A percentile compares a stretch with the other conserved stretches of the same genome.
These are phyloP conservation scores for Cladochytrium replicatum DNA, from an alignment of 192 early-diverging fungal species.

Conservation along the genomic window DNA sequence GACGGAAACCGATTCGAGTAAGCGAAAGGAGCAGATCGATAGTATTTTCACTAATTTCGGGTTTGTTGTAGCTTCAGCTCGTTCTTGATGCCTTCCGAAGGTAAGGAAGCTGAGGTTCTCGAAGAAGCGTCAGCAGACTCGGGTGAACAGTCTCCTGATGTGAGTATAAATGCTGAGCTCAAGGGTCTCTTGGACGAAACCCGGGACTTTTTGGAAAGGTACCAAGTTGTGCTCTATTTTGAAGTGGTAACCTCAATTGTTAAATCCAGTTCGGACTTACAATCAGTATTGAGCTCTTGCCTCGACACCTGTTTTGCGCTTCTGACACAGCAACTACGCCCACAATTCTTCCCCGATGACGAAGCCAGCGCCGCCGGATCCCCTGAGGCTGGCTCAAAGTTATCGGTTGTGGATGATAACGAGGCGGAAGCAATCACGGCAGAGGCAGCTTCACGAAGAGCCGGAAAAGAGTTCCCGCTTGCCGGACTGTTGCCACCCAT, in stretches of 20 bases:
- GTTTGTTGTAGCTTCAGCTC: conserved; percentile 32
- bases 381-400: neutral
- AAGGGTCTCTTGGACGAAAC: conserved; percentile 73
- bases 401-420: neutral
- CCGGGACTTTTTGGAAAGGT: conserved; percentile 80
- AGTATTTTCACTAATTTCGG: neutral
- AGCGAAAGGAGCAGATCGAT: neutral
- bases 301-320: conserved; percentile 30
- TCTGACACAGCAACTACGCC: conserved; percentile 14
- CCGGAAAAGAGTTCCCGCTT: conserved; percentile 18
- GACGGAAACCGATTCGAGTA: neutral
- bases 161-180: conserved; percentile 52
- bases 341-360: conserved; percentile 16
- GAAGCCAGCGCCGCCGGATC: neutral
- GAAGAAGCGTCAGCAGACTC: conserved; percentile 29
- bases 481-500: conserved; percentile 29
- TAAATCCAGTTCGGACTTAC: conserved; percentile 28
- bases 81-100: conserved; percentile 53
- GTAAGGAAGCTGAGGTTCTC: conserved; percentile 53
- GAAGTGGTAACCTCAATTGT: conserved; percentile 9
- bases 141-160: conserved; percentile 12
- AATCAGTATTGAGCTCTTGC: conserved; percentile 11
- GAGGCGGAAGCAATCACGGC: neutral
- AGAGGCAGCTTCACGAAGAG: neutral
- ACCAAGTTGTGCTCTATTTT: conserved; percentile 6